Evolutionary conservation across 257 asterid species (phyloP).

Genomic region (Ligustrum vulgare): DNA sequence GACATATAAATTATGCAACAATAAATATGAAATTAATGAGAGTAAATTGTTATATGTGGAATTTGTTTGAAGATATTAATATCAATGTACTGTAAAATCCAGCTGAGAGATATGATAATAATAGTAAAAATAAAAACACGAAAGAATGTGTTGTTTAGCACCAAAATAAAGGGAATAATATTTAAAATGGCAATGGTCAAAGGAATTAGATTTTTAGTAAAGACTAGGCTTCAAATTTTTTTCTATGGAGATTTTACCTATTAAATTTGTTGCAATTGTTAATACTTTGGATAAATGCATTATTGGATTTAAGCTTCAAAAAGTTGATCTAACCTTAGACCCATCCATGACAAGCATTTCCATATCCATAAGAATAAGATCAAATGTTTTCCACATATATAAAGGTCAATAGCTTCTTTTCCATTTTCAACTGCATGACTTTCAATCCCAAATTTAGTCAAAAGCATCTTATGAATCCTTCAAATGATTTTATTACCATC

Average conservation of each 20-base stretch:
- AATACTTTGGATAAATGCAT: not conserved
- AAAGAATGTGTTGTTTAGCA: not conserved
- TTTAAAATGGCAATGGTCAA: not conserved
- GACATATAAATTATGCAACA: too few relatives aligned
- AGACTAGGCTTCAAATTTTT: not conserved
- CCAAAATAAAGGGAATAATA: not conserved
- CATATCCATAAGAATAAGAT: constrained; percentile 55
- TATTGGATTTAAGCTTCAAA: too few relatives aligned
- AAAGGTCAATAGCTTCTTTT: constrained; percentile 44
- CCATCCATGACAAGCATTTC: constrained; percentile 62
- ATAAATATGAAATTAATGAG: too few relatives aligned
- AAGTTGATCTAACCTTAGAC: constrained; percentile 28
- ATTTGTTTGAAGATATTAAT: not conserved
- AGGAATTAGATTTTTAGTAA: not conserved
- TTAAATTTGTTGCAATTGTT: not conserved
- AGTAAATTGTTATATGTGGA: not conserved
- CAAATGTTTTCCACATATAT: constrained; percentile 33
- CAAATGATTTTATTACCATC: constrained; percentile 42
- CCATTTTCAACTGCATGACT: constrained; percentile 41
- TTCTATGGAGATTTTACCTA: not conserved
- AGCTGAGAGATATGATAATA: too few relatives aligned
- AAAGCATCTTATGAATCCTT: constrained; percentile 30
- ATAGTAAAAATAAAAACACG: too few relatives aligned
- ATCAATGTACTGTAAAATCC: not conserved
- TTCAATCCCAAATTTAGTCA: constrained; percentile 30